These are phyloP conservation scores for Cystoderma amianthinum DNA, from an alignment of 768 basidiomycete species.

Conservation along the genomic window DNA sequence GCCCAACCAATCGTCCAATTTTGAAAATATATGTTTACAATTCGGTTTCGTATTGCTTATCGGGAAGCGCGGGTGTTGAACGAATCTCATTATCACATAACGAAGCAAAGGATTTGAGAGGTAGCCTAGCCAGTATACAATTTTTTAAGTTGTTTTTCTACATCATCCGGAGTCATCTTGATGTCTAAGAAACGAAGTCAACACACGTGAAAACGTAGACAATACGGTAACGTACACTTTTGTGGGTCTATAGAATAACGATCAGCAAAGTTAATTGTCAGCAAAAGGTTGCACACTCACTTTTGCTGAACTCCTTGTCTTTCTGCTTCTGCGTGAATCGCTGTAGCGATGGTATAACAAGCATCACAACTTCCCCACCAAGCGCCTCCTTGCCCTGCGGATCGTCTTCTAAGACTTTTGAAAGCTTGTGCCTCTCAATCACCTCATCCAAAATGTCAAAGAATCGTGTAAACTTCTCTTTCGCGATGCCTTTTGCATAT, in stretches of 20 bases:
- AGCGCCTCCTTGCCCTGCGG: slow-evolving; percentile 48
- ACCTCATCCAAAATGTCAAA: slow-evolving; percentile 79
- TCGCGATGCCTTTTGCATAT: slow-evolving; percentile 51
- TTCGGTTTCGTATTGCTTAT: no score
- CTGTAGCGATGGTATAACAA: slow-evolving; percentile 70
- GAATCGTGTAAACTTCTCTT: slow-evolving; percentile 80
- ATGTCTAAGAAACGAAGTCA: slow-evolving; percentile 46
- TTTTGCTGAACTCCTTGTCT: slow-evolving; percentile 83
- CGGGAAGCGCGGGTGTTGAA: no score
- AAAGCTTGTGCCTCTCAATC: slow-evolving; percentile 65
- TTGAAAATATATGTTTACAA: no score
- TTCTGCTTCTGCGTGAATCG: slow-evolving; percentile 68
- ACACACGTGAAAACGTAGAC: not conserved
- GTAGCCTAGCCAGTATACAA: slow-evolving; percentile 31
- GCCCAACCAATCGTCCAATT: no score
- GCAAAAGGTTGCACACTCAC: slow-evolving; percentile 29
- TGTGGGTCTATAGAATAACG: slow-evolving; percentile 47
- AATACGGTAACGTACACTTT: slow-evolving; percentile 40
- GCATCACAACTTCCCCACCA: slow-evolving; percentile 67
- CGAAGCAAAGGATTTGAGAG: no score
- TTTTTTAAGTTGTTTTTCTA: slow-evolving; percentile 60
- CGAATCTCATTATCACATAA: no score
- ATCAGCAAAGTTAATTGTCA: slow-evolving; percentile 2
- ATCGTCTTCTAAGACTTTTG: slow-evolving; percentile 68
- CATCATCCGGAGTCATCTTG: slow-evolving; percentile 68